Conservation (phyloP, 768 basidiomycete genomes). For the Serpula lacrymans region DNA sequence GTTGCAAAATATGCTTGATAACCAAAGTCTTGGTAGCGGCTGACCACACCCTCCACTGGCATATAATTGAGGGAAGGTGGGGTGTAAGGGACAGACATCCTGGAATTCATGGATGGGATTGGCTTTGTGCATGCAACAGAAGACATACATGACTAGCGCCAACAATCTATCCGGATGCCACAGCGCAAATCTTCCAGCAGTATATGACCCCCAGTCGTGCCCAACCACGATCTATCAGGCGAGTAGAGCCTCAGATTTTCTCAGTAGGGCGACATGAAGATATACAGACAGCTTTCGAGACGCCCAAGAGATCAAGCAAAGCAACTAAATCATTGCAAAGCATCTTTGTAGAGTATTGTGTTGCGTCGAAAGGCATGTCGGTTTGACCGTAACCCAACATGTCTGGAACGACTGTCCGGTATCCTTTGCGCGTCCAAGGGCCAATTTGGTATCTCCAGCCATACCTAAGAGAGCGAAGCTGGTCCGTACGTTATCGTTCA, state of each 20-base stretch:
- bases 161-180: conserved; percentile 66
- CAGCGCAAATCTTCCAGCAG: conserved; percentile 62
- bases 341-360: conserved; percentile 57
- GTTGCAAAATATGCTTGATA: conserved; percentile 71
- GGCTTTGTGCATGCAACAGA: not conserved
- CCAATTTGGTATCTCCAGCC: conserved; percentile 75
- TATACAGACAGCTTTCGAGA: conserved; percentile 51
- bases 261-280: not conserved
- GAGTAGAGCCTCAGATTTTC: not conserved
- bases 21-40: conserved; percentile 51
- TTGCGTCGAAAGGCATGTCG: conserved; percentile 53
- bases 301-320: conserved; percentile 53
- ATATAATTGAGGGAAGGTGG: conserved; percentile 52
- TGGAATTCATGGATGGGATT: conserved; percentile 22
- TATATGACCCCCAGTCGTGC: conserved; percentile 78
- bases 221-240: conserved; percentile 57
- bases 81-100: conserved; percentile 63
- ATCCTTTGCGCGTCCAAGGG: conserved; percentile 62
- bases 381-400: conserved; percentile 62
- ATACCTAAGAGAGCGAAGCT: too few species aligned
- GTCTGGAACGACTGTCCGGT: conserved; percentile 53
- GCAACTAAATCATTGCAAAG: conserved; percentile 63
- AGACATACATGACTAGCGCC: conserved; percentile 58
- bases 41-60: conserved; percentile 49
- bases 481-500: too few species aligned